A percentile compares a stretch with the other conserved stretches of the same genome.
phyloP scores from a whole-genome alignment of 805 yeast species.

The Clavispora santaluciae region DNA sequence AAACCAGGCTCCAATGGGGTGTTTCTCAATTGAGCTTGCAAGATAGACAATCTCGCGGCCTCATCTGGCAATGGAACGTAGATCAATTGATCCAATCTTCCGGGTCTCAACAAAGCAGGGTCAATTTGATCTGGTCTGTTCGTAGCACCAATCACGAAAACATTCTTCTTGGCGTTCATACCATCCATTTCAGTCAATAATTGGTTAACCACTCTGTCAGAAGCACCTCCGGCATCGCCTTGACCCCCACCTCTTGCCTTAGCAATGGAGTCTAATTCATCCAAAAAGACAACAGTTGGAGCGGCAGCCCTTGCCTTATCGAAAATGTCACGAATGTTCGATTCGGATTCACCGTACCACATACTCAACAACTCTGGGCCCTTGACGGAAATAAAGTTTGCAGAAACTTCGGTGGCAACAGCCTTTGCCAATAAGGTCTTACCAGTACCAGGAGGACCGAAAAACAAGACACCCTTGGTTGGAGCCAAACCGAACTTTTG shows the following conservation, averaged over 20 bases:
- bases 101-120: constrained; percentile 97
- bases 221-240: constrained; percentile 90
- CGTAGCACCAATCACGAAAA: constrained; percentile 98
- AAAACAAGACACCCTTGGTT: constrained; percentile 96
- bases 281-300: constrained; percentile 97
- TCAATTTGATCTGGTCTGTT: constrained; percentile 99
- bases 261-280: constrained; percentile 96
- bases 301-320: constrained; percentile 99
- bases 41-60: constrained; percentile 85
- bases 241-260: constrained; percentile 83
- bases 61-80: constrained; percentile 99
- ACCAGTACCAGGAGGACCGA: constrained; percentile 99
- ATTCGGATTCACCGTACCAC: constrained; percentile 99
- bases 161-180: constrained; percentile 99
- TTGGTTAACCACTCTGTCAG: constrained; percentile 95
- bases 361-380: constrained; percentile 96
- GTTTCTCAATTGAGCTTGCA: constrained; percentile 94
- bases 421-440: constrained; percentile 97
- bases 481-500: constrained; percentile 98
- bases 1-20: constrained; percentile 98
- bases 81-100: constrained; percentile 96
- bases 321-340: constrained; percentile 94
- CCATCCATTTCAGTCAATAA: constrained; percentile 98
- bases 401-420: constrained; percentile 98
- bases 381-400: constrained; percentile 94